phyloP scores from a whole-genome alignment of 768 basidiomycete genomes.

The Brasilioporus rufonigricans region DNA sequence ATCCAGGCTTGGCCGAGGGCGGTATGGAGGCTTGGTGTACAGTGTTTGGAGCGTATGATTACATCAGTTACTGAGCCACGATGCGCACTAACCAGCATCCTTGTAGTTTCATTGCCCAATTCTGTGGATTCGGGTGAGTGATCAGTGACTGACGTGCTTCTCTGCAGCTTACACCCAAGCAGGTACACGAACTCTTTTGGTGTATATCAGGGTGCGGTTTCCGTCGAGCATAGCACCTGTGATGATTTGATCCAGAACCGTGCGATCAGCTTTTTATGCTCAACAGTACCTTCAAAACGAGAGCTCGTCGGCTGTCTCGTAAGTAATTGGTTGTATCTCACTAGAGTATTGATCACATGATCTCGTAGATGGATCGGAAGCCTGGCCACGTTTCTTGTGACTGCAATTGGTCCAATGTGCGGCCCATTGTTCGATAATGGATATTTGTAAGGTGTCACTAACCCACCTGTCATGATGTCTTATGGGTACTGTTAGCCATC shows the following conservation, averaged over 20 bases:
- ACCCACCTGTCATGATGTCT: not conserved
- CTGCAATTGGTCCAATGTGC: slow-evolving; percentile 21
- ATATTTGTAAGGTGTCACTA: slow-evolving; percentile 23
- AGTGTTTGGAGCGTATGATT: slow-evolving; percentile 24
- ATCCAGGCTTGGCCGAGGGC: slow-evolving; percentile 12
- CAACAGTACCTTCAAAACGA: slow-evolving; percentile 19
- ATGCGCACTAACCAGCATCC: not conserved
- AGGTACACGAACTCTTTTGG: slow-evolving; percentile 25
- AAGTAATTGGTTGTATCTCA: not conserved
- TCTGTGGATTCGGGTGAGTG: slow-evolving; percentile 27
- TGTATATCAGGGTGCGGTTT: slow-evolving; percentile 26
- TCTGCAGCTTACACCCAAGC: not conserved
- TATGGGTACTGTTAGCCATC: slow-evolving; percentile 4
- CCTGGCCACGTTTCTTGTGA: slow-evolving; percentile 15
- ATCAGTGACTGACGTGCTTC: fast-evolving
- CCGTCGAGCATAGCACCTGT: not conserved
- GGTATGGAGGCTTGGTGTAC: slow-evolving; percentile 27
- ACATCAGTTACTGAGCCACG: not conserved
- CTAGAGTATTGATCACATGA: not conserved
- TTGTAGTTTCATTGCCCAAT: slow-evolving; percentile 27
- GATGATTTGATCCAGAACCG: not conserved
- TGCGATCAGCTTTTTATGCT: slow-evolving; percentile 20
- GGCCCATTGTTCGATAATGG: slow-evolving; percentile 26
- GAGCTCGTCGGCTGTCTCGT: slow-evolving; percentile 27
- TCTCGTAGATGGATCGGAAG: slow-evolving; percentile 29